phyloP scores from a whole-genome alignment of 1,284 basidiomycete species.

The Ganoderma lingzhi region DNA sequence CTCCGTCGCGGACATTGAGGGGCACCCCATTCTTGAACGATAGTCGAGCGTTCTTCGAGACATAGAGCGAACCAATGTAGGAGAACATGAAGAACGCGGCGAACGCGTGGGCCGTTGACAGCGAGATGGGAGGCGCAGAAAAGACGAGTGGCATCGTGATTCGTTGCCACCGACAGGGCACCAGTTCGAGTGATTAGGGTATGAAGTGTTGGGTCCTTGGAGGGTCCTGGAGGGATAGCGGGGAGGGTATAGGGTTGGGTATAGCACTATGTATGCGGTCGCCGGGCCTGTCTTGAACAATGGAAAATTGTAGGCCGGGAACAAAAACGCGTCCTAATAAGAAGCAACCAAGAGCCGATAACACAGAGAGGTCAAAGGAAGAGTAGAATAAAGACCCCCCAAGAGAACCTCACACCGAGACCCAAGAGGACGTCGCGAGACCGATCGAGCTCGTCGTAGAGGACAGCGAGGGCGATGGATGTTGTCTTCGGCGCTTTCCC shows the following conservation, averaged over 20 bases:
- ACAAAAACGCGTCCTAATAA: neutral
- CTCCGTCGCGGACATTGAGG: constrained; percentile 24
- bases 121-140: constrained; percentile 36
- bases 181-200: neutral
- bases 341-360: neutral
- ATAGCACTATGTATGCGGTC: constrained; percentile 4
- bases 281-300: neutral
- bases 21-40: constrained; percentile 31
- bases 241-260: neutral
- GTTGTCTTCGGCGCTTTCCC: neutral
- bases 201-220: neutral
- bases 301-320: neutral
- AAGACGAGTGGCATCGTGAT: constrained; percentile 35
- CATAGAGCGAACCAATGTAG: constrained; percentile 44
- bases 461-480: neutral
- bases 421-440: neutral
- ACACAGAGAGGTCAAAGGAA: neutral
- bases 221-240: neutral
- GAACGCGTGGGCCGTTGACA: constrained; percentile 38
- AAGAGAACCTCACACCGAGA: neutral
- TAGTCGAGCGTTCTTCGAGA: constrained; percentile 40
- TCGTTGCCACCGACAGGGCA: neutral
- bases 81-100: constrained; percentile 41
- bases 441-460: constrained; percentile 6
- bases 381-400: neutral